Conservation (phyloP, 441 rosid genomes). For the Jatropha multifida region DNA sequence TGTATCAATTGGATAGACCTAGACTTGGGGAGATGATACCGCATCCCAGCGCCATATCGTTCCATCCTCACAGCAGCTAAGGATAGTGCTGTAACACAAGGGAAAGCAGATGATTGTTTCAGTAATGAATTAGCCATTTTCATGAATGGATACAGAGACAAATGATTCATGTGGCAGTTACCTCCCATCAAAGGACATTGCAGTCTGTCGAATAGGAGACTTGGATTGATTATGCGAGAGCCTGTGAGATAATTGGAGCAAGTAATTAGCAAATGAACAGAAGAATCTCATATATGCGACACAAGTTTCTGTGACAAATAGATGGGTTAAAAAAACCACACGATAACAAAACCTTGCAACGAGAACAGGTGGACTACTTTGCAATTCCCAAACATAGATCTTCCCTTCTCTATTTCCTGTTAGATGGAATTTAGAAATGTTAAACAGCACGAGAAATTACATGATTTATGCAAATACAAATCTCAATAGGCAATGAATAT, state of each 20-base stretch:
- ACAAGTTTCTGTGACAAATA: neutral
- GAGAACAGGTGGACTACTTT: constrained; percentile 89
- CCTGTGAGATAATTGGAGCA: constrained; percentile 36
- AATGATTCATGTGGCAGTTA: constrained; percentile 17
- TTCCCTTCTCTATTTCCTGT: constrained; percentile 97
- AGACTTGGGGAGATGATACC: constrained; percentile 27
- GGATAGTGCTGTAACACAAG: constrained; percentile 73
- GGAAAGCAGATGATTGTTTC: neutral
- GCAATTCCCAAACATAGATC: constrained; percentile 93
- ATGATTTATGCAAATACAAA: neutral
- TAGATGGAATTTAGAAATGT: constrained; percentile 1
- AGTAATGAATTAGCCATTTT: neutral
- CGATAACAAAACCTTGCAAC: constrained; percentile 51
- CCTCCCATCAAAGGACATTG: constrained; percentile 95
- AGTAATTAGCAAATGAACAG: neutral
- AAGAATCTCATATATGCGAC: neutral
- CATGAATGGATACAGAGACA: neutral
- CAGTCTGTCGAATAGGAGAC: constrained; percentile 87
- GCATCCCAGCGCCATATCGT: constrained; percentile 98
- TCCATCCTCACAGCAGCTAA: constrained; percentile 93
- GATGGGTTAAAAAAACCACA: neutral
- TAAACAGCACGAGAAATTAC: neutral
- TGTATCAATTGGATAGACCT: neutral
- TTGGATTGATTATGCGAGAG: constrained; percentile 75
- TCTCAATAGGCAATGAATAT: neutral